These are phyloP conservation scores for Sanghuangporus weigelae DNA, from an alignment of 1,284 basidiomycete genomes.

Conservation along the genomic window DNA sequence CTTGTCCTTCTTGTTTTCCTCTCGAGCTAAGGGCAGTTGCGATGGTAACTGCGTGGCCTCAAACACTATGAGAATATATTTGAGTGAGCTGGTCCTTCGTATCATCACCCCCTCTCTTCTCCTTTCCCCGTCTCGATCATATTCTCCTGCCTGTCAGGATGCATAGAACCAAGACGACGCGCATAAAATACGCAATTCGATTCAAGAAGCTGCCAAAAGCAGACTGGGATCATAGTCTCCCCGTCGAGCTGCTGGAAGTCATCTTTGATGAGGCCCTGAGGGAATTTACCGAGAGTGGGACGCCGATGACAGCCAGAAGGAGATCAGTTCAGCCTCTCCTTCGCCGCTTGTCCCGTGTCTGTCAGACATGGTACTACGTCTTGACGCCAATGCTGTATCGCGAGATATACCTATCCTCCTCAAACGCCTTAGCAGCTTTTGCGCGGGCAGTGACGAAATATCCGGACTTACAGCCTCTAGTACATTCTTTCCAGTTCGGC, in stretches of 20 bases:
- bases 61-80: neutral
- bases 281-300: neutral
- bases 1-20: no score
- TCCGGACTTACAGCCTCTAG: neutral
- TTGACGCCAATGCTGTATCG: neutral
- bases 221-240: neutral
- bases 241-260: neutral
- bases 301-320: neutral
- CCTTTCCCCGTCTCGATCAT: neutral
- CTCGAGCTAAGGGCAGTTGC: neutral
- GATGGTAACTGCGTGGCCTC: neutral
- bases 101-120: neutral
- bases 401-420: conserved; percentile 2
- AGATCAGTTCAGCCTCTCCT: neutral
- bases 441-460: neutral
- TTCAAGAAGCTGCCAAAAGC: neutral
- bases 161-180: neutral
- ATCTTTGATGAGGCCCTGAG: neutral
- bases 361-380: neutral
- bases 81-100: neutral
- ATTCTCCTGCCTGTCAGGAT: neutral
- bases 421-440: neutral
- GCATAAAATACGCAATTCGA: neutral
- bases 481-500: neutral
- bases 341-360: neutral